Base-by-base conservation (phyloP, 106 monocot species). In the Cymbidium sinense region DNA sequence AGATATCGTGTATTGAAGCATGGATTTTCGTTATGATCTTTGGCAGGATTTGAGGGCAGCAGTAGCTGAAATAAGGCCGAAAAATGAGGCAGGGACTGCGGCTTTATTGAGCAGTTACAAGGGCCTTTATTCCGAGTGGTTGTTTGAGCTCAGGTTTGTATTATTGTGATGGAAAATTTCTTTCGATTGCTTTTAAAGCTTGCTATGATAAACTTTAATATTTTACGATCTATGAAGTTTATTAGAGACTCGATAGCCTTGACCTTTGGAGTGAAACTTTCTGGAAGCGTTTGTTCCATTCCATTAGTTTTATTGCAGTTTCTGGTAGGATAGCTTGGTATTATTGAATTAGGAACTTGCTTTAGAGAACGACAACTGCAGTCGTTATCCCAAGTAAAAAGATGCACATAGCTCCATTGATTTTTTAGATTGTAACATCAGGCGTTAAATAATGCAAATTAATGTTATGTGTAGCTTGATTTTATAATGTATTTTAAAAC, bases 71-170 rank as follows among this genome's bases (percentile, higher is more conserved):
- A 43, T 85, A 18, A 47, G 31, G 19, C 72, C 77, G 39, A 85
- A 88, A 67, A 82, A 88, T 64, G 88, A 88, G 77, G 80, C 79
- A 33, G 88, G 85, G 82, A 77, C 82, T 29, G 77, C 79, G 20
- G 27, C 50, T 47, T 36, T 88, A 47, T n/a, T 85, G 54, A 70
- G 70, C 15, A 81, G 83, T 20, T 90, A 90, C 18, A 90, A 81
- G 76, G 80, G 82, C 43, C 61, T 81, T 23, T 93, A 93, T 62
- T 39, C 77, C 19, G 82, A 87, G 75, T 95, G 95, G 95, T 79
- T 93, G 25, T 93, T 91, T 69, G 89, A 90, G 64, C 72, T 95
- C 70, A 95, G 87, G 95, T 93, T 4, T 34, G 61, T 19, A 7
- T 20, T 19, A 41, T 23, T 82, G 29, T 11, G 25, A 44, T 72